Evolutionary conservation across 345 rosid genomes (phyloP).

Genomic region (Nasturtium officinale): DNA sequence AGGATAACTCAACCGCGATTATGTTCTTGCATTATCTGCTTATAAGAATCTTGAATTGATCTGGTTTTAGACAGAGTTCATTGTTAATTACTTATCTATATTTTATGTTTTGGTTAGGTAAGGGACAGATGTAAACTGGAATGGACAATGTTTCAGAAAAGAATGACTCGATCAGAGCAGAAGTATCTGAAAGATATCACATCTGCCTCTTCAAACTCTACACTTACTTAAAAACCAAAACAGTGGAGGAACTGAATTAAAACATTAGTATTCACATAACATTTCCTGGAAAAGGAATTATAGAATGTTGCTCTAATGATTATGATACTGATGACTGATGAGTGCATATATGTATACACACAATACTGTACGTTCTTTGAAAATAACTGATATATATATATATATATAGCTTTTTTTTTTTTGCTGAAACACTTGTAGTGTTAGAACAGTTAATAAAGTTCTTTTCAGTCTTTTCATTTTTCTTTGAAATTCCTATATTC

Average conservation of each 20-base stretch:
- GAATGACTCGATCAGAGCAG: slow-evolving; percentile 64
- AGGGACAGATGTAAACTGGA: slow-evolving; percentile 85
- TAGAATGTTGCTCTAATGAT: slow-evolving; percentile 1
- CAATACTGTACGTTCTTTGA: slow-evolving; percentile 10
- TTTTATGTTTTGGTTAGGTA: slow-evolving; percentile 54
- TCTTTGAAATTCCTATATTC: not conserved
- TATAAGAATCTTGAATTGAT: not conserved
- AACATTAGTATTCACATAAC: slow-evolving; percentile 13
- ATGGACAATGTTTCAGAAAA: slow-evolving; percentile 73
- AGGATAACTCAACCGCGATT: not conserved
- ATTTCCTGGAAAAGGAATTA: not conserved
- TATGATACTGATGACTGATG: not conserved
- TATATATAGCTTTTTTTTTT: slow-evolving; percentile 5
- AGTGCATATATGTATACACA: slow-evolving; percentile 6
- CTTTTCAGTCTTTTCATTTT: not conserved
- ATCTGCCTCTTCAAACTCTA: slow-evolving; percentile 45
- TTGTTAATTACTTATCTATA: not conserved
- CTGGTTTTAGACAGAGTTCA: not conserved
- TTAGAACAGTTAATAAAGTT: not conserved
- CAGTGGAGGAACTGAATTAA: slow-evolving; percentile 11
- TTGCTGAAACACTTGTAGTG: slow-evolving; percentile 10
- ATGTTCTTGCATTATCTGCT: slow-evolving; percentile 1
- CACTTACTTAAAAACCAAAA: slow-evolving; percentile 42
- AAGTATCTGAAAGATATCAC: slow-evolving; percentile 53
- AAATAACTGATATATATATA: not conserved